phyloP scores from a whole-genome alignment of 2,329 filamentous ascomycete species.

The Celoporthe dispersa region DNA sequence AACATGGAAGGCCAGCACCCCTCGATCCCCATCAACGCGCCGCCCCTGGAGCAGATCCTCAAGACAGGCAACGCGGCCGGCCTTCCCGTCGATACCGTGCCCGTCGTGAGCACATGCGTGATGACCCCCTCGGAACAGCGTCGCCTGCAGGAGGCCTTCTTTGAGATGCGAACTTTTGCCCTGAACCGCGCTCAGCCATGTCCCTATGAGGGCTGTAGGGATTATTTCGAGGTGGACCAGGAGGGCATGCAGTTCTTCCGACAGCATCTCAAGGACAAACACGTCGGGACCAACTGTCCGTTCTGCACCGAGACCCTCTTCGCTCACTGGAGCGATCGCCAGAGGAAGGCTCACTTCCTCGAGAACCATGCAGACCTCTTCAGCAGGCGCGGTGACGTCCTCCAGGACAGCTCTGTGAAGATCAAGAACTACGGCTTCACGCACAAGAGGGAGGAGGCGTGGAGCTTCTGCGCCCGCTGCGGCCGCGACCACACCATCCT shows the following conservation, averaged over 20 bases:
- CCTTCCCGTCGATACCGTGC: slow-evolving; percentile 36
- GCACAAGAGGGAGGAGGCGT: slow-evolving; percentile 26
- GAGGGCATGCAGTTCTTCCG: slow-evolving; percentile 35
- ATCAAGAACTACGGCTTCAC: slow-evolving; percentile 10
- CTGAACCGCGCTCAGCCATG: slow-evolving; percentile 44
- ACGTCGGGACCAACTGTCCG: slow-evolving; percentile 41
- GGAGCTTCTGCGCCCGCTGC: slow-evolving; percentile 31
- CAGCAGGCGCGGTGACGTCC: slow-evolving; percentile 16
- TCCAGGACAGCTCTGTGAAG: neutral
- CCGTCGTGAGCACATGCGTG: slow-evolving; percentile 43
- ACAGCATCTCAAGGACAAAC: slow-evolving; percentile 42
- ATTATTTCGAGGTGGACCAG: slow-evolving; percentile 40
- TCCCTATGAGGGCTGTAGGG: slow-evolving; percentile 43
- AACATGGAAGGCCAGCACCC: slow-evolving; percentile 37
- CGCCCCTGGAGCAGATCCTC: slow-evolving; percentile 43
- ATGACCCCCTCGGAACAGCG: slow-evolving; percentile 48
- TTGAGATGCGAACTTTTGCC: slow-evolving; percentile 40
- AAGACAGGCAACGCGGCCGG: slow-evolving; percentile 36
- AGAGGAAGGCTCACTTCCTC: slow-evolving; percentile 38
- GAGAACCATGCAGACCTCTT: slow-evolving; percentile 36
- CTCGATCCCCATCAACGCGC: slow-evolving; percentile 42
- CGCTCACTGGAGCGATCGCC: slow-evolving; percentile 36
- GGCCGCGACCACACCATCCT: slow-evolving; percentile 29
- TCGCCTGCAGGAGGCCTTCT: slow-evolving; percentile 42
- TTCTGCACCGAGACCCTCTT: slow-evolving; percentile 43